Percentiles rank a stretch among this genome's conserved stretches.
These are phyloP conservation scores for Backusella morwellensis DNA, from an alignment of 192 early-diverging fungal species.

Conservation along the genomic window DNA sequence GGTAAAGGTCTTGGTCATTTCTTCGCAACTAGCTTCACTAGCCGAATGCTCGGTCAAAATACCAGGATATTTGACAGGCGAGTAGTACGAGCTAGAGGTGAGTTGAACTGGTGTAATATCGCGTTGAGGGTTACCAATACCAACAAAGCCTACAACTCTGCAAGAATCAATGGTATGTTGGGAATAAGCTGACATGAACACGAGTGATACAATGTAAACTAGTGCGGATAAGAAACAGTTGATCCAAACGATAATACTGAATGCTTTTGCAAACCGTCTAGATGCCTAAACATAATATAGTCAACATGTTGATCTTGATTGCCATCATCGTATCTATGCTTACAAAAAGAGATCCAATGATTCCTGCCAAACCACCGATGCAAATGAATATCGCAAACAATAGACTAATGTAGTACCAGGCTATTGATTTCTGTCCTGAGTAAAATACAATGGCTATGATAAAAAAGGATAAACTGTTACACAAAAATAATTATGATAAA, in stretches of 20 bases:
- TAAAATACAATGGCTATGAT: conserved; percentile 26
- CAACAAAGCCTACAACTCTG: conserved; percentile 24
- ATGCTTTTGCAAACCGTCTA: conserved; percentile 35
- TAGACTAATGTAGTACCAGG: conserved; percentile 26
- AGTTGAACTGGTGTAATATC: conserved; percentile 11
- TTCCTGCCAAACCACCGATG: conserved; percentile 28
- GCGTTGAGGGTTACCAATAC: conserved; percentile 19
- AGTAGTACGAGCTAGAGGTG: conserved; percentile 20
- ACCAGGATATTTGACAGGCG: conserved; percentile 32
- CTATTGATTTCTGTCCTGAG: conserved; percentile 27
- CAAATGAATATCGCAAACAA: conserved; percentile 29
- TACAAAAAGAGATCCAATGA: conserved; percentile 33
- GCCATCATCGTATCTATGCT: neutral
- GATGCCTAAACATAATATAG: conserved; percentile 17
- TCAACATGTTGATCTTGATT: neutral
- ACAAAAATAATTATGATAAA: neutral
- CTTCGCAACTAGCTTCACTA: conserved; percentile 9
- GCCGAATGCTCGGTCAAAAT: conserved; percentile 25
- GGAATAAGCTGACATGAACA: conserved; percentile 24
- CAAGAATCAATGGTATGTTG: conserved; percentile 24
- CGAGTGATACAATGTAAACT: conserved; percentile 27
- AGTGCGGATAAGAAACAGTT: conserved; percentile 29
- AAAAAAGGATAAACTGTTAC: neutral
- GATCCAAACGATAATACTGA: conserved; percentile 32
- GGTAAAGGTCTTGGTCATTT: conserved; percentile 15